Evolutionary conservation across 2,329 filamentous ascomycete species (phyloP).

Genomic region (Scorias spongiosa): DNA sequence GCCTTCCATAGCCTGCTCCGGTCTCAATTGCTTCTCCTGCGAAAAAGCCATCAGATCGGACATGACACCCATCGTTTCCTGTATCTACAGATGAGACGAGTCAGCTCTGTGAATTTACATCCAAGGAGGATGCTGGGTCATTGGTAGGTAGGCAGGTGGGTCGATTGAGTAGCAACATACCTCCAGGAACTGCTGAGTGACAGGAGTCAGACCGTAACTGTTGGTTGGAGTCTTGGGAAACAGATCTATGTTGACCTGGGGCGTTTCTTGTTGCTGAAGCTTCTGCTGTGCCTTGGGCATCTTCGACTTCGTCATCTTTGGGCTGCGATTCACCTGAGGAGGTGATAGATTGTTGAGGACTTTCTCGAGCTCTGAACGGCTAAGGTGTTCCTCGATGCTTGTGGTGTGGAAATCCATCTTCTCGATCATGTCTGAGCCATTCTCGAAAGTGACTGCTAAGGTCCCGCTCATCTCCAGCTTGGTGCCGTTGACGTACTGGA

Average conservation of each 20-base stretch:
- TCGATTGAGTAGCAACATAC: slow-evolving; percentile 22
- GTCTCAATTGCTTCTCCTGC: slow-evolving; percentile 37
- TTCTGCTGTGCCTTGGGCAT: slow-evolving; percentile 21
- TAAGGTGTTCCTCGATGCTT: slow-evolving; percentile 69
- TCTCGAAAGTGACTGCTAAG: slow-evolving; percentile 65
- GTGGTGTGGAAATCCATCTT: slow-evolving; percentile 67
- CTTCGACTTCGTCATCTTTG: slow-evolving; percentile 41
- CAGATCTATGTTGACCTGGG: slow-evolving; percentile 28
- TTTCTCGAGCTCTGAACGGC: slow-evolving; percentile 43
- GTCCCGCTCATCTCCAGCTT: slow-evolving; percentile 42
- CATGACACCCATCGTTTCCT: slow-evolving; percentile 52
- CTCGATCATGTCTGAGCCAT: slow-evolving; percentile 59
- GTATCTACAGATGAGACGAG: slow-evolving; percentile 31
- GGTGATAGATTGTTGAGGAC: slow-evolving; percentile 32
- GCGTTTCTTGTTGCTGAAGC: slow-evolving; percentile 25
- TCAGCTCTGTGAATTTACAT: slow-evolving; percentile 9
- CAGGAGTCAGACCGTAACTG: slow-evolving; percentile 39
- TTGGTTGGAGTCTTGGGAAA: slow-evolving; percentile 32
- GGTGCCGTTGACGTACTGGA: slow-evolving; percentile 73
- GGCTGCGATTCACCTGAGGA: slow-evolving; percentile 26
- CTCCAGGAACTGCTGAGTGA: slow-evolving; percentile 47
- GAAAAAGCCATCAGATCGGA: slow-evolving; percentile 43
- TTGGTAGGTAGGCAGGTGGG: no score
- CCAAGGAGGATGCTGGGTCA: no score
- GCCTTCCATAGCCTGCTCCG: slow-evolving; percentile 39